Base-by-base conservation (phyloP, 371 early-diverging fungal species). In the Mortierella sp. region DNA sequence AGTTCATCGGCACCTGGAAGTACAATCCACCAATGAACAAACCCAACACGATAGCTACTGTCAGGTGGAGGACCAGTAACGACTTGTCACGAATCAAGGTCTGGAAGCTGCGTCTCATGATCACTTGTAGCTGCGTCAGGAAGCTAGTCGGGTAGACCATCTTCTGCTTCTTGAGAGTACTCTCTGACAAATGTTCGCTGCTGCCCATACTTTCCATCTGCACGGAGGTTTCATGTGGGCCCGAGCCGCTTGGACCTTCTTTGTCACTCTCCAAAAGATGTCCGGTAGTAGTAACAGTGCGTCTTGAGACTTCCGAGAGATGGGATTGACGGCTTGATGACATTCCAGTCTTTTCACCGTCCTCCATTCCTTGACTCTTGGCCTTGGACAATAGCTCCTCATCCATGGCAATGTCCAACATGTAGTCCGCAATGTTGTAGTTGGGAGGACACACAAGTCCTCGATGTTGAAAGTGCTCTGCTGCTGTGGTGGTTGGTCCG, bases 1-100 rank as follows among this genome's bases (percentile, higher is more conserved):
- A 85, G 22, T 92, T 88, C 61, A 88, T 88, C 19, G 90, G 88
- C 7, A 95, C 88, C 44, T 91, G 87, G 76, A 90, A 96, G 57
- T 90, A 96, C 34, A 95, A 70, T 0, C 90, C 81, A n/a, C 96
- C 96, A 57, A 92, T 91, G 39, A 94, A 81, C 12, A 90, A 80
- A 80, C 89, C 93, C 60, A 94, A 78, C 9, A 90, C 71, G 22
- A 94, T 83, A 4, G 91, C 86, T 60, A 94, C 86, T 14, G 85
- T 82, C 76, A 93, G 95, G 80, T 96, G 95, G 54, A 91, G 83
- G 57, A 91, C 84, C 88, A 96, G 89, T 41, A 95, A 79, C 79
- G 90, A 86, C 3, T 94, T 95, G 57, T 94, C 95, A 14, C 97
- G 87, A 34, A 74, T 54, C 27, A 74, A 31, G 12, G 57, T 74